These are phyloP conservation scores for Acanthamoeba lenticulata DNA, from an alignment of 208 protist species.

Conservation along the genomic window DNA sequence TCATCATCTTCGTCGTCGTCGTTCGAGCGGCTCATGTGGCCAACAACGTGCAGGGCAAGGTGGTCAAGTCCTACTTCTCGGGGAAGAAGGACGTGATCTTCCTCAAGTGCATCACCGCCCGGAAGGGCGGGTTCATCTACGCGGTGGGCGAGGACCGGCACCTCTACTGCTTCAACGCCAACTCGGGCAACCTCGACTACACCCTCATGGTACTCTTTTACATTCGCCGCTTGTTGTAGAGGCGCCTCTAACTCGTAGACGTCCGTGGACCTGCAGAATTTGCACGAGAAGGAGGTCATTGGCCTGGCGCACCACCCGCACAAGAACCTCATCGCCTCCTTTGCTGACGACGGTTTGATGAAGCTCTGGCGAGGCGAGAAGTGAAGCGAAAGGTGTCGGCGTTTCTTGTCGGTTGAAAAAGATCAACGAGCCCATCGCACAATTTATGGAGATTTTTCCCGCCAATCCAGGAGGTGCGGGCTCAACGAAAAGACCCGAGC, in stretches of 20 bases:
- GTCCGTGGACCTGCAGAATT: conserved; percentile 51
- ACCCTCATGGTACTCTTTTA: conserved; percentile 18
- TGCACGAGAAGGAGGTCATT: conserved; percentile 77
- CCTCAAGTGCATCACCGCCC: not conserved
- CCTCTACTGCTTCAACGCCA: conserved; percentile 67
- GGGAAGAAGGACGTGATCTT: conserved; percentile 23
- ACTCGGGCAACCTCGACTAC: conserved; percentile 48
- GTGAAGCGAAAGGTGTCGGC: not conserved
- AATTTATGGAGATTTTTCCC: not conserved
- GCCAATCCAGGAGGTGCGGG: not conserved
- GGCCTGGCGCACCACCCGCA: conserved; percentile 79
- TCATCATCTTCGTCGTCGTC: not conserved
- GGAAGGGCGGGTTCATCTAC: conserved; percentile 58
- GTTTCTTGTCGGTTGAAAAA: not conserved
- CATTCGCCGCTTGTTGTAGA: no score
- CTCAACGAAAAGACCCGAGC: not conserved
- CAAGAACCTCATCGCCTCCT: conserved; percentile 80
- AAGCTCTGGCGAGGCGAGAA: conserved; percentile 75
- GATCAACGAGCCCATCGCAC: no score
- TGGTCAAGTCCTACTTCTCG: conserved; percentile 51
- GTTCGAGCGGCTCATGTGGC: not conserved
- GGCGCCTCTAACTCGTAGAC: no score
- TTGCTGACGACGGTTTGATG: conserved; percentile 70
- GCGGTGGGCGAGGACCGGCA: conserved; percentile 58
- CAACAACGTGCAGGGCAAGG: conserved; percentile 61